These are phyloP conservation scores for Leccinum imitatum DNA, from an alignment of 768 basidiomycete species.

Conservation along the genomic window DNA sequence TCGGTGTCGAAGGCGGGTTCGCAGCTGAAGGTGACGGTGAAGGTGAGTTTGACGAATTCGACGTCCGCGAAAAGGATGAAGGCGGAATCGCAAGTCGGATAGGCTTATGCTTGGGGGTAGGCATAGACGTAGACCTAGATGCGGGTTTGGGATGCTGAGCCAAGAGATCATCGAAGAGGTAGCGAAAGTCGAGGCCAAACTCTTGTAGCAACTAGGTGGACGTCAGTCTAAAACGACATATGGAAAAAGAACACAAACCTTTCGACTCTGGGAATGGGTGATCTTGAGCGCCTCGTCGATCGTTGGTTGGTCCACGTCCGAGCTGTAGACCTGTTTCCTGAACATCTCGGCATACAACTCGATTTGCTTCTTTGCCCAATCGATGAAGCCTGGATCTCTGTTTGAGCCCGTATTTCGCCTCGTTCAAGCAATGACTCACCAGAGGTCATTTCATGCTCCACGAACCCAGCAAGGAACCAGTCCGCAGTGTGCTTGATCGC, in stretches of 20 bases:
- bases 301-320: conserved; percentile 67
- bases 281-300: conserved; percentile 79
- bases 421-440: neutral
- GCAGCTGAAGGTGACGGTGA: conserved; percentile 14
- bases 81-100: conserved; percentile 27
- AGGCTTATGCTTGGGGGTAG: conserved; percentile 26
- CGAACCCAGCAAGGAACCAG: conserved; percentile 96
- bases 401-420: neutral
- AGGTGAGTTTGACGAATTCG: conserved; percentile 16
- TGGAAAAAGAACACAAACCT: conserved; percentile 47
- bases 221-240: neutral
- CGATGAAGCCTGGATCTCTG: conserved; percentile 70
- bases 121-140: conserved; percentile 4
- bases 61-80: conserved; percentile 16
- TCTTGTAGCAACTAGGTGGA: conserved; percentile 74
- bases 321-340: conserved; percentile 86
- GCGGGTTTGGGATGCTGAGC: conserved; percentile 47
- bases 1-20: conserved; percentile 23
- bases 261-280: conserved; percentile 77
- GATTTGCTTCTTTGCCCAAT: conserved; percentile 89
- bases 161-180: conserved; percentile 78
- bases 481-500: conserved; percentile 96
- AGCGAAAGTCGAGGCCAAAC: conserved; percentile 91
- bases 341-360: conserved; percentile 83
- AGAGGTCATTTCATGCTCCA: conserved; percentile 92